Evolutionary conservation across 176 grass and related monocot genomes (phyloP), one percentile per base, ranked within the genome.

Genomic region (Oryza nivara): DNA sequence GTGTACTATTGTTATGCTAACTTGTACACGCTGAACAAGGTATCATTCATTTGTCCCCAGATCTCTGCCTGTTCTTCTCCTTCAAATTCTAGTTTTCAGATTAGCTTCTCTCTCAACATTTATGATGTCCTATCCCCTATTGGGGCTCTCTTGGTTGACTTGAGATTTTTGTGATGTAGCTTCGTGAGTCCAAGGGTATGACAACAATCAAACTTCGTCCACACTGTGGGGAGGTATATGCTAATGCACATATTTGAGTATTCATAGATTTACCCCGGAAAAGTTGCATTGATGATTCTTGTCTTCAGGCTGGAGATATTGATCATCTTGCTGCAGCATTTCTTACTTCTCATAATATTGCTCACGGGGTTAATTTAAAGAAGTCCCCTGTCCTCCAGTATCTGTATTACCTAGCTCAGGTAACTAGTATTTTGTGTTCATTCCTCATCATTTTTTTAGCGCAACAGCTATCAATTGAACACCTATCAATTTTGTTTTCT

Each of bases 1-100:
- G 92, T 85, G 46, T 97, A 97, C 90, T 97, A 95, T 49, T 97
- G 88, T 65, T 93, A 97, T 89, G 95, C 95, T 70, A 95, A 97
- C 74, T 34, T 97, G 45, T 95, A 95, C 73, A 93, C 92, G 70
- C 86, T 95, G 22, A 97, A 97, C 87, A 97, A 97, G 91, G 95
- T 97, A 82, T 28, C 35, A 46, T 47, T 4, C 67, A 73, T 48
- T 63, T 69, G 30, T 76, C 15, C 26, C 63, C 30, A 16, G 7
- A 82, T 43, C 14, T 65, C 7, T 63, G 15, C 0, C 7, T 66
- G 11, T 67, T 38, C 35, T 67, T 38, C 35, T 52, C 15, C 66
- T 38, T 7, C 5, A 45, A 61, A 45, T 60, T 52, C 32, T 54
- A 40, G 47, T 19, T 72, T 70, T 16, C 28, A 65, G 38, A 26